Base-by-base conservation (phyloP, 78 protist genomes). In the Chrysochromulina tobinii region DNA sequence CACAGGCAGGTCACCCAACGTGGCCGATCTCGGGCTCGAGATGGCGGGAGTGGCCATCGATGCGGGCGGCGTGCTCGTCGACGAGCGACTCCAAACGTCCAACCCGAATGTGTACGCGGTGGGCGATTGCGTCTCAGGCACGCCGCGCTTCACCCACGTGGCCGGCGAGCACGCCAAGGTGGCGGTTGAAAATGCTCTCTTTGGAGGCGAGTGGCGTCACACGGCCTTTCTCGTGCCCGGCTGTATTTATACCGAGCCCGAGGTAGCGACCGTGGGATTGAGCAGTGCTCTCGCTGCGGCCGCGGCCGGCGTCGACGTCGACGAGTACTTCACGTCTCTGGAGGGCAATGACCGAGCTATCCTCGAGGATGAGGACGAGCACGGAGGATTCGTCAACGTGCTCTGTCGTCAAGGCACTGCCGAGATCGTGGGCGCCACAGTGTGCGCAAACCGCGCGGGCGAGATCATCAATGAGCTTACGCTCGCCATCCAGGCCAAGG, bases 171-270 rank as follows among this genome's bases (percentile, higher is more conserved):
- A 86, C 90, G 96, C 96, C 11, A 67, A 95, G 38, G 48, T 91
- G 38, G 96, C 92, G 54, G 94, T 93, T 61, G 89, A 95, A 20
- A 95, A 95, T 58, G 92, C 94, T 5, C 92, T 95, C 64, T 95
- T 95, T 93, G 89, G 92, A 0, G 96, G 93, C 54, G 1, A 3
- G 27, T 83, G 69, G 38, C 83, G 86, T 6, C 1, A 1, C 23
- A 55, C 93, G 51, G 20, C 90, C 11, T 12, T 12, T 7, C 64
- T 14, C 64, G 87, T 93, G 23, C 95, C 95, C 3, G 90, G 96
- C 95, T 54, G 89, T 69, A 93, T 89, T 48, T 95, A 93, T 92
- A 95, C 96, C 15, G 27, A 57, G 53, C 96, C 96, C 1, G 96
- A 95, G 48, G 89, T 95, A 6, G 95, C 79, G 50, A 14, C 53